Percentiles rank a stretch among this genome's conserved stretches.
phyloP scores from a whole-genome alignment of 176 grass and related monocot genomes.

The Eleusine indica region DNA sequence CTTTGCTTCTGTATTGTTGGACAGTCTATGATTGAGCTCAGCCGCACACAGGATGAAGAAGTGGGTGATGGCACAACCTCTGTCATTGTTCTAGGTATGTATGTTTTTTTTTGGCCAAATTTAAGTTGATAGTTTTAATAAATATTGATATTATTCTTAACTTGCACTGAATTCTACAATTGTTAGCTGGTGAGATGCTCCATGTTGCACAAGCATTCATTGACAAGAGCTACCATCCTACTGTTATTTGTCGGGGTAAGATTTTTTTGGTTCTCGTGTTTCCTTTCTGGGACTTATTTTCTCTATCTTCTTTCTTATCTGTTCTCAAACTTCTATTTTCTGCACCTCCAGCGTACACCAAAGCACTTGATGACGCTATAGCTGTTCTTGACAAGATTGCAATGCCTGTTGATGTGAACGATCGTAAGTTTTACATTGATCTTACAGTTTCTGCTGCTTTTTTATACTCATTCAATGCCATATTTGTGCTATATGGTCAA shows the following conservation, averaged over 20 bases:
- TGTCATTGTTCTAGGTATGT: constrained; percentile 94
- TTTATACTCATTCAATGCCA: neutral
- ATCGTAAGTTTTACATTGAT: constrained; percentile 78
- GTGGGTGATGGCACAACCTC: constrained; percentile 99
- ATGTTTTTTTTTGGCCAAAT: constrained; percentile 16
- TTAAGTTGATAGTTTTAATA: neutral
- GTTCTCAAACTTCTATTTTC: constrained; percentile 35
- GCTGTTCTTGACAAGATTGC: constrained; percentile 91
- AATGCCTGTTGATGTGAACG: constrained; percentile 84
- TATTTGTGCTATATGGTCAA: neutral
- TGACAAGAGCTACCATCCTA: constrained; percentile 93
- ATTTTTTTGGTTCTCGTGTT: neutral
- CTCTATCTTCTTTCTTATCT: neutral
- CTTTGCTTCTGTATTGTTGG: neutral
- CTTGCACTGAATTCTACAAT: neutral
- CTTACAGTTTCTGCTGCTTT: neutral
- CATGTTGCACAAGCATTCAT: constrained; percentile 93
- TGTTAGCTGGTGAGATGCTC: constrained; percentile 98
- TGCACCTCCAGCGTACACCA: constrained; percentile 59
- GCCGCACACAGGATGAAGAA: constrained; percentile 98
- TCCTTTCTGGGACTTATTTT: neutral
- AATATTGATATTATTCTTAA: constrained; percentile 3
- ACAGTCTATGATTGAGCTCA: constrained; percentile 98
- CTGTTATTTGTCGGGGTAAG: constrained; percentile 92
- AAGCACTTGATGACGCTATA: constrained; percentile 88